Base-by-base conservation (phyloP, 305 asterid species). In the Solanum chacoense region DNA sequence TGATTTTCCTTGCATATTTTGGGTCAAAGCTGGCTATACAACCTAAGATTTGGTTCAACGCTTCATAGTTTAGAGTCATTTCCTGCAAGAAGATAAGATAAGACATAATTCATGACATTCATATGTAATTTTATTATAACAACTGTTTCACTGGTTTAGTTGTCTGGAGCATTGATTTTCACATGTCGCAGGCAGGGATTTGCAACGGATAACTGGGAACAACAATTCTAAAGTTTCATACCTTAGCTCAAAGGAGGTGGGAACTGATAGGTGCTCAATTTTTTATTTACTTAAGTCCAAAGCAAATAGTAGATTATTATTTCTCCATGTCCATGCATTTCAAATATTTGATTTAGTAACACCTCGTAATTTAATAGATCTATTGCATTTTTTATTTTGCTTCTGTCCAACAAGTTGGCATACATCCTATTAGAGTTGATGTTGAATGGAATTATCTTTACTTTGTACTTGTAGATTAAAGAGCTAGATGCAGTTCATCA, bases 121-220 rank as follows among this genome's bases (percentile, higher is more conserved):
- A 72, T 37, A 20, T 45, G 42, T 69, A 31, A 83, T 50, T 83
- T 83, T 26, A 32, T 75, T 74, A 32, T 76, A 73, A 22, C 45
- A 50, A 74, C 10, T 87, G 89, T 87, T 38, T 65, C 73, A 34
- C 22, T 73, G 38, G 13, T 86, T 16, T 80, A 42, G 85, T 80
- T 16, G 26, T 87, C 85, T 87, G 89, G 89, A 87, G 10, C 84
- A 74, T 87, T 97, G 98, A 95, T 95, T 95, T 94, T 95, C 94
- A 96, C 96, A 90, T 92, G 92, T 91, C 92, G 80, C 97, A 97
- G 98, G 93, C 98, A 96, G 98, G 98, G 98, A 97, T 77, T 94
- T 97, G 94, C 99, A 97, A 94, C 94, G 87, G 88, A 87, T 96
- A 88, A 92, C 97, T 92, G 98, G 98, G 87, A 95, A 95, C 90